Evolutionary conservation across 352 stramenopile genomes (phyloP).

Genomic region (Phytophthora foliorum): DNA sequence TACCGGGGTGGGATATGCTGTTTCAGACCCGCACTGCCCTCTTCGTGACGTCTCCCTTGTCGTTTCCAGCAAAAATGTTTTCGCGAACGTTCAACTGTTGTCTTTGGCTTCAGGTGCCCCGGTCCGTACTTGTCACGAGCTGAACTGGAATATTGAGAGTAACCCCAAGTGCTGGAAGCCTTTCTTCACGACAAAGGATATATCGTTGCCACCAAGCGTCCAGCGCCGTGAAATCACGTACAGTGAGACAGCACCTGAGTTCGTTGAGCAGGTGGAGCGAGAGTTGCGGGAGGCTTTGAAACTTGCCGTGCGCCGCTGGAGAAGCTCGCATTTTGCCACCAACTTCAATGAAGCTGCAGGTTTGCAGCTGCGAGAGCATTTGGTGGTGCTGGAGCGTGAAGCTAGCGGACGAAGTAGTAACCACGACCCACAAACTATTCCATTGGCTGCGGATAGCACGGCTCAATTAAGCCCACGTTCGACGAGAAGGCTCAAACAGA

Average conservation of each 20-base stretch:
- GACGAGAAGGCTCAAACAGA: conserved; percentile 32
- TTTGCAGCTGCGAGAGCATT: conserved; percentile 77
- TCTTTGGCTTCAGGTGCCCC: conserved; percentile 1
- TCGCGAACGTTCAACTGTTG: conserved; percentile 86
- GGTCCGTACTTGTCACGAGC: conserved; percentile 47
- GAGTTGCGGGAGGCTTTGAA: conserved; percentile 89
- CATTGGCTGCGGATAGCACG: conserved; percentile 1
- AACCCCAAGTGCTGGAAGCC: conserved; percentile 89
- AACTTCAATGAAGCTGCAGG: conserved; percentile 90
- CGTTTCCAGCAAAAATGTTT: conserved; percentile 92
- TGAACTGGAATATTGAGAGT: conserved; percentile 87
- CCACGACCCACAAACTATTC: background rate
- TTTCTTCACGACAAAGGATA: conserved; percentile 64
- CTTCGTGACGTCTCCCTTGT: conserved; percentile 88
- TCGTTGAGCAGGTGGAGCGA: conserved; percentile 75
- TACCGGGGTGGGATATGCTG: conserved; percentile 79
- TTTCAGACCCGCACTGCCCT: conserved; percentile 84
- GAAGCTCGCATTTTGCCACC: conserved; percentile 82
- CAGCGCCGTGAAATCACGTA: conserved; percentile 76
- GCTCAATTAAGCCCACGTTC: conserved; percentile 21
- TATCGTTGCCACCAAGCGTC: conserved; percentile 36
- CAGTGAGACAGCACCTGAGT: conserved; percentile 55
- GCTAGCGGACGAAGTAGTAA: conserved; percentile 17
- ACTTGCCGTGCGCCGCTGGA: conserved; percentile 89
- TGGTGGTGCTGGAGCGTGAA: conserved; percentile 77